A percentile compares a stretch with the other conserved stretches of the same genome.
Evolutionary conservation across 352 stramenopile species (phyloP).

Genomic region (Pythium rhizo-oryzae): DNA sequence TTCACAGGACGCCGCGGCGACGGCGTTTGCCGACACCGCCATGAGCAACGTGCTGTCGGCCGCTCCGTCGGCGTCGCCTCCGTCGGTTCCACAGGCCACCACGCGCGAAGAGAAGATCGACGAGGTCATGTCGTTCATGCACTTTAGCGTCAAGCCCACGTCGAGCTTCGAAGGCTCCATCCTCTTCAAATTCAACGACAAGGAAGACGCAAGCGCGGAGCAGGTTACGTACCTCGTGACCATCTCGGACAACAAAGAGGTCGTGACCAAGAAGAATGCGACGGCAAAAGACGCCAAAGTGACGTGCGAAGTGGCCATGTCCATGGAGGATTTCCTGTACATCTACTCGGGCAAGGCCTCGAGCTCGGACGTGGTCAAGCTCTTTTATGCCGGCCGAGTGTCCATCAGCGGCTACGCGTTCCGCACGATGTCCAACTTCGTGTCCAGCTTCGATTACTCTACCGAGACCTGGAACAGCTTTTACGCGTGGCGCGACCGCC

Average conservation of each 20-base stretch:
- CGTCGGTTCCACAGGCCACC: background rate
- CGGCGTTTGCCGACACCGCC: constrained; percentile 12
- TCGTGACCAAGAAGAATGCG: constrained; percentile 65
- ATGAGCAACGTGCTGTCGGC: constrained; percentile 14
- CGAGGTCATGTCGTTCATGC: constrained; percentile 88
- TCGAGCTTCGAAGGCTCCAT: constrained; percentile 79
- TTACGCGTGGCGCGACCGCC: constrained; percentile 60
- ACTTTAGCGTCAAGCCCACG: constrained; percentile 79
- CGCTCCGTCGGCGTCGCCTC: background rate
- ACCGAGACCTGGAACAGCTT: constrained; percentile 80
- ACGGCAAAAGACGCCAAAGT: constrained; percentile 38
- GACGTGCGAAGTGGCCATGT: constrained; percentile 82
- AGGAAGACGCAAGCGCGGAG: constrained; percentile 35
- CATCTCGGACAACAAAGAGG: constrained; percentile 48
- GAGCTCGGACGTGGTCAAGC: constrained; percentile 69
- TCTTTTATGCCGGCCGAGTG: constrained; percentile 81
- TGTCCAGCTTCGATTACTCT: constrained; percentile 87
- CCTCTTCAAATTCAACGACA: constrained; percentile 81
- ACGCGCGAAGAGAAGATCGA: constrained; percentile 78
- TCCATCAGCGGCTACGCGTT: constrained; percentile 84
- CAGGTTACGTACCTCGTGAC: constrained; percentile 74
- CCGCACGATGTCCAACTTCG: constrained; percentile 78
- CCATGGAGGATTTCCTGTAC: constrained; percentile 86
- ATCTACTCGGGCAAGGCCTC: constrained; percentile 88
- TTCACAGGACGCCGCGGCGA: constrained; percentile 10